These are phyloP conservation scores for Ophiocordyceps camponoti-floridani DNA, from an alignment of 2,329 filamentous ascomycete species.

Conservation along the genomic window DNA sequence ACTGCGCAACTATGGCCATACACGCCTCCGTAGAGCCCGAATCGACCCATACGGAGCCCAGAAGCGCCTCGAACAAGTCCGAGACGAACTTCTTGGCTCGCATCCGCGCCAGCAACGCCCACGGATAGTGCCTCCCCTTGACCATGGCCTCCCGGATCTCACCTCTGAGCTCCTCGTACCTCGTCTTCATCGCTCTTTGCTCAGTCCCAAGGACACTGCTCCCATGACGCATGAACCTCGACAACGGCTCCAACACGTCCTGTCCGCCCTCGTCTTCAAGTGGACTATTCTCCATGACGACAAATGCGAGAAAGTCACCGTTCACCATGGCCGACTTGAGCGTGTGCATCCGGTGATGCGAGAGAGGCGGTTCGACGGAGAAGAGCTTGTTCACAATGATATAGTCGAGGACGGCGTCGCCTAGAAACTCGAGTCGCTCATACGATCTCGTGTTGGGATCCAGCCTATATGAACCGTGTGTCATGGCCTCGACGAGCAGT, in stretches of 20 bases:
- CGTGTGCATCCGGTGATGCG: conserved; percentile 49
- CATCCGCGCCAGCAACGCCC: conserved; percentile 50
- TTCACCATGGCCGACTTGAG: conserved; percentile 65
- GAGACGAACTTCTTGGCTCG: conserved; percentile 61
- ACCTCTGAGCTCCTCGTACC: conserved; percentile 29
- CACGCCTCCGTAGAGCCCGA: conserved; percentile 45
- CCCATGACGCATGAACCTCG: conserved; percentile 50
- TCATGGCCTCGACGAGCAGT: conserved; percentile 62
- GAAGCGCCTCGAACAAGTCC: conserved; percentile 62
- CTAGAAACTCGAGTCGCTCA: conserved; percentile 74
- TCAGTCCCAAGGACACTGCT: conserved; percentile 26
- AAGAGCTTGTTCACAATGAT: conserved; percentile 51
- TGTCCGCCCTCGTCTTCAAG: conserved; percentile 7
- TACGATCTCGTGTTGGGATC: conserved; percentile 22
- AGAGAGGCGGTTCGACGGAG: conserved; percentile 19
- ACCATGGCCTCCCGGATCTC: conserved; percentile 32
- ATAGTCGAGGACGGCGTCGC: conserved; percentile 70
- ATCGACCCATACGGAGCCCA: conserved; percentile 77
- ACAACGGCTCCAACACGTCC: conserved; percentile 28
- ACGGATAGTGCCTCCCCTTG: conserved; percentile 46
- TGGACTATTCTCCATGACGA: conserved; percentile 35
- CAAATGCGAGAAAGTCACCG: conserved; percentile 59
- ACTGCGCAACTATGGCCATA: conserved; percentile 34
- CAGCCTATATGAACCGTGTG: conserved; percentile 47
- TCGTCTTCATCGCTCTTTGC: conserved; percentile 23